Conservation (phyloP, 1,284 basidiomycete species). For the Amylostereum areolatum region DNA sequence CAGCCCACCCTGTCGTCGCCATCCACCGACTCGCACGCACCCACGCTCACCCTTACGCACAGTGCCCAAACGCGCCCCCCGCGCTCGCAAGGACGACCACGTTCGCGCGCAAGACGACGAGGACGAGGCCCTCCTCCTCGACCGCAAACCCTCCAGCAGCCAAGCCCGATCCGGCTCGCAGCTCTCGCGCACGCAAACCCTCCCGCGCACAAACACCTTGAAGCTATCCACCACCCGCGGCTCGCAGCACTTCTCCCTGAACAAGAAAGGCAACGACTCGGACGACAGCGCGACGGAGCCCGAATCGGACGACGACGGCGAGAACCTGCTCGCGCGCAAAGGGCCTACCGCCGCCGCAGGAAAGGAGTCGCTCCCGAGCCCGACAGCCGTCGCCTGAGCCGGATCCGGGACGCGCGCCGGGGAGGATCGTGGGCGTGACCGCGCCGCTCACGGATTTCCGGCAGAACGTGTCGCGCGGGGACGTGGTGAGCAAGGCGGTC, state of each 20-base stretch:
- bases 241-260: too few relatives aligned
- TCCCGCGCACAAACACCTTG: slow-evolving; percentile 21
- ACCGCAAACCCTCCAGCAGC: slow-evolving; percentile 31
- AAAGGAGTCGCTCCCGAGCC: slow-evolving; percentile 17
- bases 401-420: slow-evolving; percentile 38
- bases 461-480: slow-evolving; percentile 61
- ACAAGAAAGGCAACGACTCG: slow-evolving; percentile 28
- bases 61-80: slow-evolving; percentile 55
- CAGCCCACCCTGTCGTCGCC: slow-evolving; percentile 10
- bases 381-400: slow-evolving; percentile 40
- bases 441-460: slow-evolving; percentile 74
- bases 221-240: too few relatives aligned
- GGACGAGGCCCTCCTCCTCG: slow-evolving; percentile 52
- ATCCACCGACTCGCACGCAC: not conserved
- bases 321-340: slow-evolving; percentile 20
- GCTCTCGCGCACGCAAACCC: slow-evolving; percentile 14
- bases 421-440: slow-evolving; percentile 67
- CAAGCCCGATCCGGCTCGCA: slow-evolving; percentile 16
- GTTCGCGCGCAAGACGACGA: slow-evolving; percentile 57
- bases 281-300: slow-evolving; percentile 22
- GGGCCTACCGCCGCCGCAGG: not conserved
- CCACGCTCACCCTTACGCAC: not conserved
- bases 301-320: slow-evolving; percentile 22
- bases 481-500: slow-evolving; percentile 78
- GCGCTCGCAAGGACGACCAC: slow-evolving; percentile 51